A percentile compares a stretch with the other conserved stretches of the same genome.
These are phyloP conservation scores for Aspergillus biplanus DNA, from an alignment of 495 filamentous ascomycete species.

Conservation along the genomic window DNA sequence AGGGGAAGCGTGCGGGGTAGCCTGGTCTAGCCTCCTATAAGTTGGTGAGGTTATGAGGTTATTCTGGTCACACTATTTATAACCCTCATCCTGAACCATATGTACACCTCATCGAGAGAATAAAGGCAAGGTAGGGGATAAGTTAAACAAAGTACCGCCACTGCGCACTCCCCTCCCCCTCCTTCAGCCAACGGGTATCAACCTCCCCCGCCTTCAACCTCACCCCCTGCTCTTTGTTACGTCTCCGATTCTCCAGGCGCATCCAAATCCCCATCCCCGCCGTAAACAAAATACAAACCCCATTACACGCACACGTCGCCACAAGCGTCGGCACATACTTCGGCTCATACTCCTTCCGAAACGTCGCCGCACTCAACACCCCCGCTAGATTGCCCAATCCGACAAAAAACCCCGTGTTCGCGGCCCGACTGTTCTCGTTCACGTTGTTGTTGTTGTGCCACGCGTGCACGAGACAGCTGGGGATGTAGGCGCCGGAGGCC, in stretches of 20 bases:
- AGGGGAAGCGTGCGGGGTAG: too few relatives aligned
- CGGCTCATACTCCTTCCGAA: slow-evolving; percentile 66
- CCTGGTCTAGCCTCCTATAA: too few relatives aligned
- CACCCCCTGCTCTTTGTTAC: slow-evolving; percentile 61
- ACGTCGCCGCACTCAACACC: slow-evolving; percentile 69
- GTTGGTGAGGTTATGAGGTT: too few relatives aligned
- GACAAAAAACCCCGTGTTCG: slow-evolving; percentile 50
- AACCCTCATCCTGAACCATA: too few relatives aligned
- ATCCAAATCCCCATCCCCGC: slow-evolving; percentile 63
- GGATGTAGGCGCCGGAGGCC: slow-evolving; percentile 59
- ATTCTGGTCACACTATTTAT: too few relatives aligned
- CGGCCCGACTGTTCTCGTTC: slow-evolving; percentile 60
- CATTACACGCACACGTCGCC: slow-evolving; percentile 73
- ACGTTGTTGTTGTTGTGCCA: slow-evolving; percentile 79
- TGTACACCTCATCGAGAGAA: too few relatives aligned
- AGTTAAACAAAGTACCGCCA: slow-evolving; percentile 65
- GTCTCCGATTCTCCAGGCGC: slow-evolving; percentile 64
- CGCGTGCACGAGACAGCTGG: slow-evolving; percentile 43
- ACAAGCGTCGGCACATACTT: slow-evolving; percentile 71
- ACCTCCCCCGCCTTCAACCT: slow-evolving; percentile 59
- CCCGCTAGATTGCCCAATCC: slow-evolving; percentile 75
- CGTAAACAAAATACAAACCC: slow-evolving; percentile 58
- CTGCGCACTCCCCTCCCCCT: slow-evolving; percentile 60
- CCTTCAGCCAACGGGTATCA: slow-evolving; percentile 62
- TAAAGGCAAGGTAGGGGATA: neutral